These are phyloP conservation scores for Rostrohypoxylon terebratum DNA, from an alignment of 495 filamentous ascomycete species.

Conservation along the genomic window DNA sequence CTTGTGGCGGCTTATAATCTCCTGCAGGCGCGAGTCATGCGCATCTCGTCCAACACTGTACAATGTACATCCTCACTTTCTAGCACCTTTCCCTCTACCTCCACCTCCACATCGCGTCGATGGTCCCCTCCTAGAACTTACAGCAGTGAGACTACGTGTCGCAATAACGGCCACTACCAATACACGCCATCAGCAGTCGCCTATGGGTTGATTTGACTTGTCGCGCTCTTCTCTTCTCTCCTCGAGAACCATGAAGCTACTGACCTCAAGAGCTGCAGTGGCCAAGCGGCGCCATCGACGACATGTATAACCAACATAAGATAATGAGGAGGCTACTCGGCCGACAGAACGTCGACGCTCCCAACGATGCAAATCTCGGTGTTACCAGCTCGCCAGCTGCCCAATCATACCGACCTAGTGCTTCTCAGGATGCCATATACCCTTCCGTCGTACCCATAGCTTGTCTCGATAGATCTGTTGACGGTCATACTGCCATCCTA, in stretches of 20 bases:
- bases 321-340: slow-evolving; percentile 67
- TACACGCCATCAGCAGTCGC: background rate
- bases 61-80: background rate
- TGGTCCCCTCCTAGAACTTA: background rate
- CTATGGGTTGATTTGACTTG: slow-evolving; percentile 30
- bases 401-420: slow-evolving; percentile 66
- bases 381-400: slow-evolving; percentile 52
- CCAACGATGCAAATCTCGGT: slow-evolving; percentile 52
- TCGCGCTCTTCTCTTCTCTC: slow-evolving; percentile 17
- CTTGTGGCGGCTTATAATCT: too few species aligned
- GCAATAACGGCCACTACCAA: slow-evolving; percentile 2
- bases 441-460: slow-evolving; percentile 77
- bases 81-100: background rate
- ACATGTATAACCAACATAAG: slow-evolving; percentile 58
- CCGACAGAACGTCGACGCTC: slow-evolving; percentile 53
- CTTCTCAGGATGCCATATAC: slow-evolving; percentile 79
- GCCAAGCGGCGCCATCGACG: slow-evolving; percentile 43
- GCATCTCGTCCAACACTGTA: background rate
- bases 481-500: slow-evolving; percentile 80
- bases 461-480: slow-evolving; percentile 81
- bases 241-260: slow-evolving; percentile 46
- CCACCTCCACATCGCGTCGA: background rate
- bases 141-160: slow-evolving; percentile 1
- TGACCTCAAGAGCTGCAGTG: slow-evolving; percentile 32
- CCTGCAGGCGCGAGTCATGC: slow-evolving; percentile 8